Evolutionary conservation across 2,329 filamentous ascomycete species (phyloP), one percentile per base, ranked within the genome.

Genomic region (Xylariaceae sp.): DNA sequence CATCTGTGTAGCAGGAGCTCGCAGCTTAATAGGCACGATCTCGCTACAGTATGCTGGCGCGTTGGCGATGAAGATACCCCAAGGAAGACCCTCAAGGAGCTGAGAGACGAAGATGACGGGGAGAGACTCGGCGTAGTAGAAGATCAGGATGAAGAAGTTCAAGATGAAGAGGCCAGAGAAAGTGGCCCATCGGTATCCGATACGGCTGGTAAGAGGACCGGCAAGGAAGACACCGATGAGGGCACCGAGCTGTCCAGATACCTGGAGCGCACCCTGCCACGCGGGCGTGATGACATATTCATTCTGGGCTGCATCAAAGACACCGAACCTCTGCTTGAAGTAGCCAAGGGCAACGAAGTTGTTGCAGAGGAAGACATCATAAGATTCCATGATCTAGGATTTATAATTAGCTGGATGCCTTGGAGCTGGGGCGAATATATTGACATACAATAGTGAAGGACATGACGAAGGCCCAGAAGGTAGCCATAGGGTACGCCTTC

Each of bases 21-120:
- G 66, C 44, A 84, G 64, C 57, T 67, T 66, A 42, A 83, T 71
- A 1, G 80, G 80, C 3, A 80, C 77, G 45, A 84, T 80, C 61
- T 84, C 80, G 11, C 44, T 47, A 5, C 47, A 79, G 67, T 83
- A 84, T 6, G 80, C 80, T 1, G 80, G 80, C 4, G 80, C 73
- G 59, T 82, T 82, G 59, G 80, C 79, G 54, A 82, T 80, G 62
- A 84, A 84, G 56, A 84, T 75, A 21, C 80, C 80, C 80, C 80
- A 84, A 2, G 80, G 80, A 4, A 84, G 58, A 49, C 80, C 80
- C 61, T 82, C 78, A 37, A 83, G 69, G 44, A 80, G 64, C 67
- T 83, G 79, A 29, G 72, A 67, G 4, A 69, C 69, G 55, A 81
- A 73, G 47, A 76, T 64, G 50, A 76, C 62, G 1, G 60, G 55